Evolutionary conservation across 1,284 basidiomycete genomes (phyloP).

Genomic region (Coniferiporia sulphurascens): DNA sequence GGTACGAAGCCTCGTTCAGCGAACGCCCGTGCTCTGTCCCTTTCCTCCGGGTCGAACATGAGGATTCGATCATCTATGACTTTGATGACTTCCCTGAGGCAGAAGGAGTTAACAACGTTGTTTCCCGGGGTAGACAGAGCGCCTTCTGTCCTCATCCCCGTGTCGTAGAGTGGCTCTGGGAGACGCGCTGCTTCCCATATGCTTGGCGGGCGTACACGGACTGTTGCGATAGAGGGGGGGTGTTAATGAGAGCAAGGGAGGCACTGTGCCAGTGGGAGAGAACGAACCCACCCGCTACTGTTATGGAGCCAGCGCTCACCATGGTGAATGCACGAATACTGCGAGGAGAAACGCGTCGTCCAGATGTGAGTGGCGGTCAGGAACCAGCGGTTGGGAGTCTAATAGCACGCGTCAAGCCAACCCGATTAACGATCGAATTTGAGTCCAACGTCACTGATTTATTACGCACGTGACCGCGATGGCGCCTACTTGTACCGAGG

Average conservation of each 20-base stretch:
- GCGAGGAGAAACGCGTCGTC: not conserved
- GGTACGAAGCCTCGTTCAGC: conserved; percentile 76
- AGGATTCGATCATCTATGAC: conserved; percentile 83
- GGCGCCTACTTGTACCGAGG: not conserved
- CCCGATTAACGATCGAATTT: no score
- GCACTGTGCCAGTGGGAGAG: not conserved
- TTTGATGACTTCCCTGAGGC: conserved; percentile 70
- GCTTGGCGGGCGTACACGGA: conserved; percentile 87
- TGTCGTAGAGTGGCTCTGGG: conserved; percentile 64
- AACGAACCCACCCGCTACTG: conserved; percentile 64
- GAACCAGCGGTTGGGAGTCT: no score
- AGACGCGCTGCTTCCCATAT: conserved; percentile 79
- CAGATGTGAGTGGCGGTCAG: no score
- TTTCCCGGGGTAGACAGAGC: conserved; percentile 66
- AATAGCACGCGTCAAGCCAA: no score
- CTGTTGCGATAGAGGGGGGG: conserved; percentile 36
- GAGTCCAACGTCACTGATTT: not conserved
- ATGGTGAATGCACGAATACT: conserved; percentile 34
- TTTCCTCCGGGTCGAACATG: conserved; percentile 94
- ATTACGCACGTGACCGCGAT: conserved; percentile 5
- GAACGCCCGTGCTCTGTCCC: conserved; percentile 69
- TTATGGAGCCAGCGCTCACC: conserved; percentile 82
- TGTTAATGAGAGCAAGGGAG: not conserved
- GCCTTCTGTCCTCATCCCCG: conserved; percentile 74
- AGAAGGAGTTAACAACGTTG: conserved; percentile 43